Conservation (phyloP, 2,329 filamentous ascomycete species). For the Aphanocladium album region DNA sequence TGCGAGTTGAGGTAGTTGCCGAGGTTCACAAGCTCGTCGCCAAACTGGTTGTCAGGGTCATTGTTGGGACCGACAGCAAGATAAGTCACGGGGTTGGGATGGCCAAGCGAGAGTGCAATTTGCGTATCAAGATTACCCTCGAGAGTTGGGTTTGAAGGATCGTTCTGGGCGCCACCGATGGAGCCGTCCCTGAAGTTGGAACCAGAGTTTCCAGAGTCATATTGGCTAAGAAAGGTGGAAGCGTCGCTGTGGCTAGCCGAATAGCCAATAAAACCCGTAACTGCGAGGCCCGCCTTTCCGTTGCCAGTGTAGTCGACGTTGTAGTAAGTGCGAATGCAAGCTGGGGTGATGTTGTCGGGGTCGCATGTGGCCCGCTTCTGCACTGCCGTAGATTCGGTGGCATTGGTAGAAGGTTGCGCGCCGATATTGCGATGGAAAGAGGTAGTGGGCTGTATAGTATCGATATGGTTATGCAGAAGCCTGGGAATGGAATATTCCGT, state of each 20-base stretch:
- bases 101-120: conserved; percentile 1
- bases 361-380: neutral
- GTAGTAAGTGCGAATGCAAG: conserved; percentile 11
- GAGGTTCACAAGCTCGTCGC: conserved; percentile 9
- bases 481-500: conserved; percentile 15
- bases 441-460: conserved; percentile 14
- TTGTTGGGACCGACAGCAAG: conserved; percentile 7
- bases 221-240: neutral
- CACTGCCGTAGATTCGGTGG: neutral
- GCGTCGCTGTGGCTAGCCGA: conserved; percentile 11
- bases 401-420: neutral
- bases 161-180: neutral
- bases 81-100: conserved; percentile 12
- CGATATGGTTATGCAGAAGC: conserved; percentile 12
- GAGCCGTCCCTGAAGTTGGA: neutral
- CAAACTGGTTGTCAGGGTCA: conserved; percentile 1
- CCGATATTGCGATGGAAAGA: conserved; percentile 8
- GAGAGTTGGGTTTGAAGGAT: neutral
- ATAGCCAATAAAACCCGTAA: conserved; percentile 9
- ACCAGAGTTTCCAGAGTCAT: neutral
- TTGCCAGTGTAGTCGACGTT: conserved; percentile 12
- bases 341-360: conserved; percentile 8
- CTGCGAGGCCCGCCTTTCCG: conserved; percentile 4
- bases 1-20: conserved; percentile 8
- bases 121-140: conserved; percentile 17